Evolutionary conservation across 192 early-diverging fungal genomes (phyloP), one percentile per base, ranked within the genome.

Genomic region (Piromyces sp.): DNA sequence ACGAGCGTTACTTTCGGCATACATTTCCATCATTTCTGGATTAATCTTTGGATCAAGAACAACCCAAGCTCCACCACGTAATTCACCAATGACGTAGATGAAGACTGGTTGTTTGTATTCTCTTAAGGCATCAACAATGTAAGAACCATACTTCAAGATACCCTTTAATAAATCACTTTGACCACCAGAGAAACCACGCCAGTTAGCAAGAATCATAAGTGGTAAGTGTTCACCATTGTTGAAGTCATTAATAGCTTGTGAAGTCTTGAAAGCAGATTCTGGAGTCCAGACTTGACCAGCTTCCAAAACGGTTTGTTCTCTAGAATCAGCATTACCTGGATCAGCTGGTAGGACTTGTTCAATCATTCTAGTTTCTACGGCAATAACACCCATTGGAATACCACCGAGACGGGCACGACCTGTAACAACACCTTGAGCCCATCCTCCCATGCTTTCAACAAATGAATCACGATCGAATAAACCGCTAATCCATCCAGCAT

Each of bases 141-240:
- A 91, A 14, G 97, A 91, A 79, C 96, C 97, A 85, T 96, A 99
- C 86, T 99, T 99, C 81, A 99, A 91, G 14, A 99, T 91, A 86
- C 97, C 97, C 87, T 97, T 94, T 90, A 93, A 98, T 95, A 99
- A 97, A 87, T 99, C 97, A 85, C 94, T 94, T 87, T 99, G 97
- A 82, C 97, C 97, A 81, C 97, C 97, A 30, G 95, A 96, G 91
- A 99, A 99, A 80, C 96, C 97, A 88, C 97, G 95, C 97, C 97
- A 99, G 94, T 99, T 99, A 86, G 97, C 97, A 92, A 99, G 97
- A 87, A 99, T 95, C 83, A 99, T 96, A 85, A 99, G 88, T 29
- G 97, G 97, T 82, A 99, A 89, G 84, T 97, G 95, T 87, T 99
- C 97, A 85, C 97, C 97, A 84, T 96, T 94, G 91, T 98, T 97